Evolutionary conservation across 129 eudicot species (phyloP), one percentile per base, ranked within the genome.

Genomic region (Escallonia herrerae): DNA sequence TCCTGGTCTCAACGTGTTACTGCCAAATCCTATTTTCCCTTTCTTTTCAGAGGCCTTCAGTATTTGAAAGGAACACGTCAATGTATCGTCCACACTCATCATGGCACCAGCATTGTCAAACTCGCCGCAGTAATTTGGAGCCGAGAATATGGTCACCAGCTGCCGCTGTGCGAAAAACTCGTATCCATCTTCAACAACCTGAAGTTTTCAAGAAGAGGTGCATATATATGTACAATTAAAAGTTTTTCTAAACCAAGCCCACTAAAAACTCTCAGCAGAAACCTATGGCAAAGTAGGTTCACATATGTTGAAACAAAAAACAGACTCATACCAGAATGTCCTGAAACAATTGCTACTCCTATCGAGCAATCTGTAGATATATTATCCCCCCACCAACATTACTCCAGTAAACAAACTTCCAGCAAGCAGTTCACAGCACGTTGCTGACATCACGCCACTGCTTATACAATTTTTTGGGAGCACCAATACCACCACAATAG

Each of bases 161-260:
- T 84, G 90, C 63, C 90, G 79, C 55, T 77, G 67, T 56, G 90
- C 90, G 49, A 84, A 84, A 74, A 84, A 84, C 72, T 84, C 90
- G 10, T 84, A 84, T 54, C 90, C 90, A 61, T 84, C 90, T 71
- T 84, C 90, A 62, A 84, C 90, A 67, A 84, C 90, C 90, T 84
- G 66, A 48, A 56, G 64, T 61, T 15, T 54, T 56, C 38, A 48
- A 13, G 47, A 50, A 40, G 10, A 12, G 56, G 56, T 8, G 12
- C 56, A 51, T 39, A 44, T 8, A 56, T 50, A 41, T 5, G 2
- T 8, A 14, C 38, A 51, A 51, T 8, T 51, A 3, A 51, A 51
- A 8, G 14, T 45, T 5, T 45, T 45, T 45, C 49, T 45, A 63
- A 14, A 22, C 52, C 39, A 9, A 45, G 56, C 66, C 40, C 43